A percentile compares a stretch with the other conserved stretches of the same genome.
Conservation (phyloP, 2,329 filamentous ascomycete genomes). For the Ophiostoma perfectum region DNA sequence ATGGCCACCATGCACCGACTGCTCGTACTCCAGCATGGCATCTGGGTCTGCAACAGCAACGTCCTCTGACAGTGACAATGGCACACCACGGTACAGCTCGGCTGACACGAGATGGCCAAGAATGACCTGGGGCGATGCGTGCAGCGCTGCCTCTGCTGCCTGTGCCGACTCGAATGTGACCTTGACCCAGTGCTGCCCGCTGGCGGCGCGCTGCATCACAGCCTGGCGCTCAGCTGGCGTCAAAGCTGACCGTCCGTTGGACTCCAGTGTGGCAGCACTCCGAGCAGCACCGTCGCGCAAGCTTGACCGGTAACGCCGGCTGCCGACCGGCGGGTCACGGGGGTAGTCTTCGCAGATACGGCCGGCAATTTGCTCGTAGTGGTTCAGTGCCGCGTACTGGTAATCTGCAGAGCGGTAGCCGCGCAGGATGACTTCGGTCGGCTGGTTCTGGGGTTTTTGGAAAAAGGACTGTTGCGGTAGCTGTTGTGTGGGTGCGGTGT, state of each 20-base stretch:
- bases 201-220: slow-evolving; percentile 68
- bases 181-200: slow-evolving; percentile 89
- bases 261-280: slow-evolving; percentile 22
- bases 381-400: slow-evolving; percentile 82
- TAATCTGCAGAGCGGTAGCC: slow-evolving; percentile 63
- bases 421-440: slow-evolving; percentile 75
- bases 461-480: slow-evolving; percentile 9
- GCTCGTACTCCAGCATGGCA: slow-evolving; percentile 27
- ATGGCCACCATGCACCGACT: slow-evolving; percentile 27
- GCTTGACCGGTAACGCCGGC: slow-evolving; percentile 66
- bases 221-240: slow-evolving; percentile 68
- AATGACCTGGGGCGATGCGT: slow-evolving; percentile 65
- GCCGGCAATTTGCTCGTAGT: slow-evolving; percentile 82
- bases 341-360: slow-evolving; percentile 90
- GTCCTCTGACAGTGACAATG: slow-evolving; percentile 56
- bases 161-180: slow-evolving; percentile 71
- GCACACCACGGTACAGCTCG: slow-evolving; percentile 60
- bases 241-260: slow-evolving; percentile 52
- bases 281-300: slow-evolving; percentile 67
- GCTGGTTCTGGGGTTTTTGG: slow-evolving; percentile 34
- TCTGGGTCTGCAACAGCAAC: slow-evolving; percentile 54
- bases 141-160: slow-evolving; percentile 64
- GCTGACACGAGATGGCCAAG: slow-evolving; percentile 66
- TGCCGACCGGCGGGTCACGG: slow-evolving; percentile 68
- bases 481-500: slow-evolving; percentile 26